phyloP scores from a whole-genome alignment of 345 rosid genomes.

The Citrus sinensis region DNA sequence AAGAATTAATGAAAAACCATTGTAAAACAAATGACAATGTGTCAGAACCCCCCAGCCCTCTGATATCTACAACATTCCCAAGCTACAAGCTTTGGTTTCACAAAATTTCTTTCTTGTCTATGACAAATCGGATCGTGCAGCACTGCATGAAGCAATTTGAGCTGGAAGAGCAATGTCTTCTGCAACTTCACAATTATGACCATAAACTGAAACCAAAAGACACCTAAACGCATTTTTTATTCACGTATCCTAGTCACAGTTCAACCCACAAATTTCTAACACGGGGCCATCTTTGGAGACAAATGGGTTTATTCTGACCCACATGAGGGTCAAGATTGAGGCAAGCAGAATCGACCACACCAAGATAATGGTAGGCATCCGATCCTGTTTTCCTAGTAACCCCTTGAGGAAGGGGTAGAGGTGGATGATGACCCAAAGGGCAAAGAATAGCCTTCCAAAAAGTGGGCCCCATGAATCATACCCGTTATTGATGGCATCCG shows the following conservation, averaged over 20 bases:
- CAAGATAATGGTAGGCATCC: slow-evolving; percentile 88
- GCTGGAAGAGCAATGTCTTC: slow-evolving; percentile 7
- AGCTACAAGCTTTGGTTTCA: slow-evolving; percentile 13
- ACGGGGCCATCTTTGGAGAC: slow-evolving; percentile 84
- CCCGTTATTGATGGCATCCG: slow-evolving; percentile 95
- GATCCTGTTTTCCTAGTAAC: slow-evolving; percentile 88
- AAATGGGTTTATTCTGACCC: slow-evolving; percentile 94
- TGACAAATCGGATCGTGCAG: neutral
- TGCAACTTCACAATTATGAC: slow-evolving; percentile 16
- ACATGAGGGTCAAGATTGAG: slow-evolving; percentile 87
- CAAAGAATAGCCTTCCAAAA: slow-evolving; percentile 88
- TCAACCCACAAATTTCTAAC: slow-evolving; percentile 82
- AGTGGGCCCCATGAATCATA: slow-evolving; percentile 99
- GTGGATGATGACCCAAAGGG: slow-evolving; percentile 92
- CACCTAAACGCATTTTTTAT: slow-evolving; percentile 11
- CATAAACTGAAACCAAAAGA: neutral
- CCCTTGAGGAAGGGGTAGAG: slow-evolving; percentile 99
- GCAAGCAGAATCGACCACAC: slow-evolving; percentile 97
- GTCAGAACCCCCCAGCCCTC: slow-evolving; percentile 19
- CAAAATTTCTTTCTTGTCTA: slow-evolving; percentile 20
- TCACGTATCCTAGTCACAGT: slow-evolving; percentile 59
- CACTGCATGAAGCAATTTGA: slow-evolving; percentile 1
- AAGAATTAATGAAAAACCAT: slow-evolving; percentile 38
- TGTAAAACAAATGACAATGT: slow-evolving; percentile 34
- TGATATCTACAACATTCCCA: slow-evolving; percentile 38